These are phyloP conservation scores for Saccharomyces eubayanus DNA, from an alignment of 805 yeast genomes.

Conservation along the genomic window DNA sequence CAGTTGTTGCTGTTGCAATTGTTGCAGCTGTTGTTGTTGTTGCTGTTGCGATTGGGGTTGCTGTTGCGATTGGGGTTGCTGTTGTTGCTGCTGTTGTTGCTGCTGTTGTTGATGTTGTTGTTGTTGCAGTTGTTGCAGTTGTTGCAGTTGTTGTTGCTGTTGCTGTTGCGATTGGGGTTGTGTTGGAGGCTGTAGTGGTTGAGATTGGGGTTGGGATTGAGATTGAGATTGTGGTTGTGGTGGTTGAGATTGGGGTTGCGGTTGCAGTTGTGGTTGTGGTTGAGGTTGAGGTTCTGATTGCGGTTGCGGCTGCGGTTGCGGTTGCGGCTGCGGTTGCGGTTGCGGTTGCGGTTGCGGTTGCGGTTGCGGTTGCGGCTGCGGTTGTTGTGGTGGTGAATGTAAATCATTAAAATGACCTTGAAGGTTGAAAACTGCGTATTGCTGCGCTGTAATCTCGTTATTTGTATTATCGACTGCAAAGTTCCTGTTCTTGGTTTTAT, in stretches of 20 bases:
- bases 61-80: neutral
- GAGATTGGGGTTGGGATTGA: neutral
- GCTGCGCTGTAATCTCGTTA: neutral
- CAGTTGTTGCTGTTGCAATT: conserved; percentile 9
- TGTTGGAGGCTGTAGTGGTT: conserved; percentile 1
- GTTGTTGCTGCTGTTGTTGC: conserved; percentile 1
- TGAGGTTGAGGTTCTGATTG: too few relatives aligned
- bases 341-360: too few relatives aligned
- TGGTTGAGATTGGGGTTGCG: conserved; percentile 1
- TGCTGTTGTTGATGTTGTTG: neutral
- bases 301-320: too few relatives aligned
- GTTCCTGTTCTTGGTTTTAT: neutral
- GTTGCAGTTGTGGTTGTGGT: neutral
- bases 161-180: conserved; percentile 2
- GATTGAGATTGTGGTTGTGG: neutral
- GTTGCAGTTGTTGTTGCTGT: neutral
- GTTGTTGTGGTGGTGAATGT: conserved; percentile 2
- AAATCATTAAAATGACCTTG: neutral
- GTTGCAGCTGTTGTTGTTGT: conserved; percentile 20
- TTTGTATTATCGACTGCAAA: neutral
- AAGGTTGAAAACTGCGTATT: neutral
- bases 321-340: neutral
- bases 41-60: conserved; percentile 14
- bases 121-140: conserved; percentile 1
- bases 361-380: neutral